Evolutionary conservation across 768 basidiomycete genomes (phyloP).

Genomic region (Psilocybe subaeruginosa): DNA sequence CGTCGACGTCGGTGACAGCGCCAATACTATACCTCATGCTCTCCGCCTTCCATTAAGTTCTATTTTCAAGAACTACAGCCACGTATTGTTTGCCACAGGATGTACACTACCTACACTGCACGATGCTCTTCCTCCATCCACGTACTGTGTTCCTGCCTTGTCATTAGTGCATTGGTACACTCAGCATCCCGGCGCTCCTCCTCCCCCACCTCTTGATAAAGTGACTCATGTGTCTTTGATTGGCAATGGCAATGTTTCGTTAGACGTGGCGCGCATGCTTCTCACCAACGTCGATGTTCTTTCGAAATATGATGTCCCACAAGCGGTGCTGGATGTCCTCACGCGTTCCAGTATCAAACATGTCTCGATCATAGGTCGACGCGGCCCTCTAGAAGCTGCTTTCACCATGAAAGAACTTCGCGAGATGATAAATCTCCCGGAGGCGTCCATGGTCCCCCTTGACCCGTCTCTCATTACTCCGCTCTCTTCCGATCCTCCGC

Average conservation of each 20-base stretch:
- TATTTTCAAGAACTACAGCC: conserved; percentile 76
- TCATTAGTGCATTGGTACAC: conserved; percentile 97
- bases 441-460: conserved; percentile 70
- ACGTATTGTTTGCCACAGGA: conserved; percentile 86
- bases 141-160: conserved; percentile 70
- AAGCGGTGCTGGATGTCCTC: conserved; percentile 71
- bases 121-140: conserved; percentile 49
- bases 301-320: conserved; percentile 76
- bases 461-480: conserved; percentile 43
- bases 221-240: conserved; percentile 79
- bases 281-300: conserved; percentile 70
- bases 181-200: conserved; percentile 73
- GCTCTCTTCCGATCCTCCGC: conserved; percentile 27
- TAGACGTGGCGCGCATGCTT: conserved; percentile 91
- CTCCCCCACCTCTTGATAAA: conserved; percentile 66
- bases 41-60: conserved; percentile 60
- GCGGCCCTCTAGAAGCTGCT: conserved; percentile 87
- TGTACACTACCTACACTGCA: conserved; percentile 70
- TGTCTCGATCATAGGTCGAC: conserved; percentile 82
- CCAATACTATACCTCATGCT: conserved; percentile 47
- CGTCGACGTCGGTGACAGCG: conserved; percentile 56
- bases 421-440: conserved; percentile 73
- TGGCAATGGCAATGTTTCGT: conserved; percentile 93
- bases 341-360: conserved; percentile 63
- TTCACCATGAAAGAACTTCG: conserved; percentile 94